A percentile compares a stretch with the other conserved stretches of the same genome.
These are phyloP conservation scores for Kwoniella shandongensis DNA, from an alignment of 768 basidiomycete species.

Conservation along the genomic window DNA sequence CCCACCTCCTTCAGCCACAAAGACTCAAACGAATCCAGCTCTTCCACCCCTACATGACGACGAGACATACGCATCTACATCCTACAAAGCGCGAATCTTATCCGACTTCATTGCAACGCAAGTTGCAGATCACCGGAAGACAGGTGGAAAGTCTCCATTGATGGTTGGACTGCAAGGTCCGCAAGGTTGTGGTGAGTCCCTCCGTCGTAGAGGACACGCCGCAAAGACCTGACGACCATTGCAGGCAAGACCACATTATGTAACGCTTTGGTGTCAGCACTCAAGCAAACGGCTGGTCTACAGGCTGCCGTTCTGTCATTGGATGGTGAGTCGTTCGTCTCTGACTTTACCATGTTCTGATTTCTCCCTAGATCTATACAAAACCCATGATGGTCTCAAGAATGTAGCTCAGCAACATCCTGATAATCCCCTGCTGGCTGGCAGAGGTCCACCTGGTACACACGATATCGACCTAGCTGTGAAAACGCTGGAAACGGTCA, in stretches of 20 bases:
- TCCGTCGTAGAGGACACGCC: not conserved
- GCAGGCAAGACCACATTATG: slow-evolving; percentile 77
- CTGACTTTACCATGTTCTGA: slow-evolving; percentile 67
- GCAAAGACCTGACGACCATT: not conserved
- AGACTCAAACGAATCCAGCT: not conserved
- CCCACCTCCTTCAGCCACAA: not conserved
- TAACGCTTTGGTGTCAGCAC: slow-evolving; percentile 58
- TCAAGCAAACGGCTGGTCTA: slow-evolving; percentile 43
- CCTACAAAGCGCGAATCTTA: slow-evolving; percentile 39
- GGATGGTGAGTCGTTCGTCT: slow-evolving; percentile 40
- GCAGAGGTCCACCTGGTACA: slow-evolving; percentile 90
- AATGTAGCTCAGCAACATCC: slow-evolving; percentile 62
- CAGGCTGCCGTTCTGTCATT: slow-evolving; percentile 50
- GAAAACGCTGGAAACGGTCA: slow-evolving; percentile 60
- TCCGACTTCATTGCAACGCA: slow-evolving; percentile 32
- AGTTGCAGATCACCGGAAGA: slow-evolving; percentile 19
- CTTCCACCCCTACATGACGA: slow-evolving; percentile 23
- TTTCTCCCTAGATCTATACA: slow-evolving; percentile 68
- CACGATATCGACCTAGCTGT: slow-evolving; percentile 75
- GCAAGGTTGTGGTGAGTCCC: slow-evolving; percentile 68
- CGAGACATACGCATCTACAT: slow-evolving; percentile 34
- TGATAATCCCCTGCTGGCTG: slow-evolving; percentile 67
- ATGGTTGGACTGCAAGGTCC: slow-evolving; percentile 89
- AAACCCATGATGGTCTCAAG: slow-evolving; percentile 65
- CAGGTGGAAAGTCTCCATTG: slow-evolving; percentile 58